Evolutionary conservation across 768 basidiomycete genomes (phyloP).

Genomic region (Pulveroboletus ravenelii): DNA sequence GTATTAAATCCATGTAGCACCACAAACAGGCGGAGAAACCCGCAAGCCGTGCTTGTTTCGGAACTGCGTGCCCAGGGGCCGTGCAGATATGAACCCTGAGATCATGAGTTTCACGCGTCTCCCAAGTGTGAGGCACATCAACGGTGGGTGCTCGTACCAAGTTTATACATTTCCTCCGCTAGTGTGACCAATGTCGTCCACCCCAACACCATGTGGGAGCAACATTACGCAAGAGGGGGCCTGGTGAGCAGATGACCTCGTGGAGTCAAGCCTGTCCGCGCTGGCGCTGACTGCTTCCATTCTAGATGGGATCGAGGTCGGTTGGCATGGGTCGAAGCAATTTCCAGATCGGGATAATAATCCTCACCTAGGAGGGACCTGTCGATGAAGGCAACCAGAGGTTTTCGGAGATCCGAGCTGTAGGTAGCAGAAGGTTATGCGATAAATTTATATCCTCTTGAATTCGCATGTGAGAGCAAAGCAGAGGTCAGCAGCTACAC

Average conservation of each 20-base stretch:
- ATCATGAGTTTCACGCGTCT: conserved; percentile 8
- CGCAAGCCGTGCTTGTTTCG: conserved; percentile 11
- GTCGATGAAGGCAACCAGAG: background rate
- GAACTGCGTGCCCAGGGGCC: conserved; percentile 16
- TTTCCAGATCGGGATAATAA: conserved; percentile 10
- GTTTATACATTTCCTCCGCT: conserved; percentile 4
- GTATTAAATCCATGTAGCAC: conserved; percentile 5
- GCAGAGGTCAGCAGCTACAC: background rate
- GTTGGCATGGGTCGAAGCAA: conserved; percentile 1
- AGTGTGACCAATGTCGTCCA: conserved; percentile 1
- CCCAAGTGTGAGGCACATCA: conserved; percentile 12
- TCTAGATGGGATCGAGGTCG: conserved; percentile 16
- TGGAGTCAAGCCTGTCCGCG: conserved; percentile 11
- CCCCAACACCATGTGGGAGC: conserved; percentile 15
- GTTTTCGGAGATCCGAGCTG: conserved; percentile 4
- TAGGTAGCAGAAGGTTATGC: background rate
- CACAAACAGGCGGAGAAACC: conserved; percentile 11
- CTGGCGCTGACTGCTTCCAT: conserved; percentile 16
- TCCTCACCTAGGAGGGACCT: background rate
- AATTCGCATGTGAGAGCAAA: background rate
- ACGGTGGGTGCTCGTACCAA: conserved; percentile 4
- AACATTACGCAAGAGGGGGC: conserved; percentile 11
- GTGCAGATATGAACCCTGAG: conserved; percentile 16
- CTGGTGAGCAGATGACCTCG: conserved; percentile 17
- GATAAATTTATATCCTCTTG: background rate